Percentiles rank a stretch among this genome's conserved stretches.
phyloP scores from a whole-genome alignment of 192 early-diverging fungal genomes.

The Chytriomyces hyalinus region DNA sequence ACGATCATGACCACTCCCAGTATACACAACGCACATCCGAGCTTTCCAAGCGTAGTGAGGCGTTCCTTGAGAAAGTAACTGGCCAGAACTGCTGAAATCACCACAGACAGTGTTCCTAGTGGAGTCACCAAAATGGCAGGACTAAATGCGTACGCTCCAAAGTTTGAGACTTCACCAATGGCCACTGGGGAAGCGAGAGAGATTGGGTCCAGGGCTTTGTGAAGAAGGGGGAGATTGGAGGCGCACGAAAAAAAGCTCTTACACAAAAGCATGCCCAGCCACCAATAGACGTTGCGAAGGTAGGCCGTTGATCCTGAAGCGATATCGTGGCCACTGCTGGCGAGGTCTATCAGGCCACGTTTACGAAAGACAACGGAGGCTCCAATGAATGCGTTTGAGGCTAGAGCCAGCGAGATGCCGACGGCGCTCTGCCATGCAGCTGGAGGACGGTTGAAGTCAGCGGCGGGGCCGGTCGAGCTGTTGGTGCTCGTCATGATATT shows the following conservation, averaged over 20 bases:
- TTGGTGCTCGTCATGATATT: no score
- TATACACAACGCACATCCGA: constrained; percentile 64
- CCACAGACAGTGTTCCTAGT: constrained; percentile 82
- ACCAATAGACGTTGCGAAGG: constrained; percentile 85
- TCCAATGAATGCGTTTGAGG: constrained; percentile 82
- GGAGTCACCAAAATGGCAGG: constrained; percentile 91
- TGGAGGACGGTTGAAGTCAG: background rate
- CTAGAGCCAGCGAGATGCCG: constrained; percentile 82
- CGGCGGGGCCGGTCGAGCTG: background rate
- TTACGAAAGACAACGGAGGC: constrained; percentile 87
- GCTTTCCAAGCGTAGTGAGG: constrained; percentile 55
- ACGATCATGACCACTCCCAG: constrained; percentile 63
- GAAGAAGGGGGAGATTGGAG: background rate
- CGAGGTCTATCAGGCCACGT: constrained; percentile 76
- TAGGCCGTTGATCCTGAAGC: constrained; percentile 55
- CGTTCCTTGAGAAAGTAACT: constrained; percentile 62
- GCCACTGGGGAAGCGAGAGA: constrained; percentile 64
- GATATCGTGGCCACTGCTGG: constrained; percentile 35
- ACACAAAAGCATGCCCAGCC: constrained; percentile 83
- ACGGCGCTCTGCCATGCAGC: constrained; percentile 48
- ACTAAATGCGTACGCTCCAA: constrained; percentile 91
- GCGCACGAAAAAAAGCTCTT: constrained; percentile 16
- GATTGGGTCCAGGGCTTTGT: background rate
- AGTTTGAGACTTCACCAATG: constrained; percentile 87
- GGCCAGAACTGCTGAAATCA: constrained; percentile 71